These are phyloP conservation scores for Penicillium soppii DNA, from an alignment of 495 filamentous ascomycete species.

Conservation along the genomic window DNA sequence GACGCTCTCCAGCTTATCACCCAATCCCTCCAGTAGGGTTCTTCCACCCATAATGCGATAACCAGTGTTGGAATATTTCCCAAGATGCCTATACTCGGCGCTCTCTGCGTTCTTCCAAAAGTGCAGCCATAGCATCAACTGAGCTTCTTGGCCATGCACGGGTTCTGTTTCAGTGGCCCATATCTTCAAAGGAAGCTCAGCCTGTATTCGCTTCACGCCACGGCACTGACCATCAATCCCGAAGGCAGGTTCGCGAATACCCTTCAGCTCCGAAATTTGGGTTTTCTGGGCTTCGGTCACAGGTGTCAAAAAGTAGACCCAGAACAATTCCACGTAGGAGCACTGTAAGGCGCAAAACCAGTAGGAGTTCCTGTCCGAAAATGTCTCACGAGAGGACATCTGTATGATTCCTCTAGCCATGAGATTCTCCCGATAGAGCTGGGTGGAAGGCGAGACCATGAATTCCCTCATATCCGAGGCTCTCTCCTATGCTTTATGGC, in stretches of 20 bases:
- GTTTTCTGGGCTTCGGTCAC: constrained; percentile 2
- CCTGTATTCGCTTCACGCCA: background rate
- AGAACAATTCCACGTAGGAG: constrained; percentile 11
- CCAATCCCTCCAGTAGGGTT: background rate
- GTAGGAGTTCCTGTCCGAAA: background rate
- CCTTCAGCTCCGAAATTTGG: background rate
- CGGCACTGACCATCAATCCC: background rate
- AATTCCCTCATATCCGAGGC: constrained; percentile 4
- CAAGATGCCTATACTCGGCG: constrained; percentile 4
- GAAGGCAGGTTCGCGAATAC: constrained; percentile 1
- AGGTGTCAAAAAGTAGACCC: constrained; percentile 10
- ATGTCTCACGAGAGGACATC: constrained; percentile 1
- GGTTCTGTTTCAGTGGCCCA: constrained; percentile 8
- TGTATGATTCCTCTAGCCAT: background rate
- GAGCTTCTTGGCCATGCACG: constrained; percentile 8
- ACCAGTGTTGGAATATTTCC: background rate
- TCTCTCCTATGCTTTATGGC: constrained; percentile 5
- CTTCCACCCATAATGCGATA: background rate
- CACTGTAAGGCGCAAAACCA: background rate
- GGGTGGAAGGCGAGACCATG: constrained; percentile 9
- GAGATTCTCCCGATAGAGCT: constrained; percentile 13
- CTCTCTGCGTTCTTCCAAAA: constrained; percentile 1
- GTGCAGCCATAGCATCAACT: constrained; percentile 12
- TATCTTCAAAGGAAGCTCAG: background rate
- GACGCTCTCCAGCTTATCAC: background rate